Evolutionary conservation across 179 eudicot species (phyloP), one percentile per base, ranked within the genome.

Genomic region (Spinacia oleracea): DNA sequence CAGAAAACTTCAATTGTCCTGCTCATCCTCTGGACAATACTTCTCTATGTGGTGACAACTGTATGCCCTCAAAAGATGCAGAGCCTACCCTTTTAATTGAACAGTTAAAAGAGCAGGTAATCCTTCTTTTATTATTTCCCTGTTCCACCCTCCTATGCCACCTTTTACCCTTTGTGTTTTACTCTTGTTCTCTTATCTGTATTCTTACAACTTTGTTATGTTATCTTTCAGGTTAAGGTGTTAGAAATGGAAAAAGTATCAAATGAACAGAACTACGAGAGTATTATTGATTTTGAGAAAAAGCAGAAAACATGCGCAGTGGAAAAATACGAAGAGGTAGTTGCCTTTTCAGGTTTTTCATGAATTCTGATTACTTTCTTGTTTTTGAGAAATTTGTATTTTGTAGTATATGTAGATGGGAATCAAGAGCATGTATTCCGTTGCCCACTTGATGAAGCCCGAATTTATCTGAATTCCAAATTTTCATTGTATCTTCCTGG

Each of bases 71-170:
- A 23, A 81, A 83, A 74, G 93, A 90, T 62, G 74, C 88, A n/a
- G 96, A 90, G 62, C 88, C 93, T 78, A 86, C 79, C 77, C 81
- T 83, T 50, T 87, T 90, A 75, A 89, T 90, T 71, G 89, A 84
- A 83, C 91, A 89, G 78, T 92, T 94, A 70, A 89, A 91, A 80
- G 92, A 94, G 65, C 92, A 91, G 92, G 98, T 79, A 32, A 65
- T 43, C 59, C 29, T 74, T 77, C 32, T 60, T 74, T 31, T 45
- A 70, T 25, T 18, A 50, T 27, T 73, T 32, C 65, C 65, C 75
- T 38, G 42, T 35, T 42, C 32, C 53, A 15, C 51, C 68, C 43
- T 66, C 67, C 15, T 65, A 12, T 74, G 29, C 45, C 31, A 46
- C 62, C 70, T 42, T 63, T 56, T 45, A 63, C 45, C 34, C 68